Conservation (phyloP, 2,329 filamentous ascomycete genomes). For the Aplosporella prunicola region DNA sequence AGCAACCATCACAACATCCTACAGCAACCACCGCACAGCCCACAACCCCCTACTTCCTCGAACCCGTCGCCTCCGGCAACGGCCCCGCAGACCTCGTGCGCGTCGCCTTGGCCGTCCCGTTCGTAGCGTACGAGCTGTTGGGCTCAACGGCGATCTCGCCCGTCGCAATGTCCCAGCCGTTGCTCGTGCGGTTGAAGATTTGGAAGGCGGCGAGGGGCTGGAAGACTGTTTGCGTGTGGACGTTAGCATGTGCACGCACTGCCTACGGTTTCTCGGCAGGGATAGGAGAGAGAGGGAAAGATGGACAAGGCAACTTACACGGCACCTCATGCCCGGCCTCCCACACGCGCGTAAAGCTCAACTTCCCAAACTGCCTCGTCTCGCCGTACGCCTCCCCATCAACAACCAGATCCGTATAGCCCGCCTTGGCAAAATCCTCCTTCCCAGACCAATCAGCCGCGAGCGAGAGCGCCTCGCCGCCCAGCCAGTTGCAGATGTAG, state of each 20-base stretch:
- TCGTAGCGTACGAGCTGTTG: not conserved
- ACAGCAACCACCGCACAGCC: too few species aligned
- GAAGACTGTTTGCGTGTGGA: not conserved
- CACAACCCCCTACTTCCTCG: too few species aligned
- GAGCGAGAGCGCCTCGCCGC: conserved; percentile 1
- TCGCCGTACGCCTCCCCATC: conserved; percentile 53
- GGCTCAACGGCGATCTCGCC: conserved; percentile 25
- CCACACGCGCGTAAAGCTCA: conserved; percentile 43
- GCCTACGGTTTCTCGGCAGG: not conserved
- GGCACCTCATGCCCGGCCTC: conserved; percentile 45
- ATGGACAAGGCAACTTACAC: conserved; percentile 33
- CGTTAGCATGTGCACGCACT: not conserved
- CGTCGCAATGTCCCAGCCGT: conserved; percentile 41
- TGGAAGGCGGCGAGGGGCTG: conserved; percentile 42
- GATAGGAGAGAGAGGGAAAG: not conserved
- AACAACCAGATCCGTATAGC: conserved; percentile 61
- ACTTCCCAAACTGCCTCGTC: conserved; percentile 66
- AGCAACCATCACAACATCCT: too few species aligned
- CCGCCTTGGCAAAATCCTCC: conserved; percentile 50
- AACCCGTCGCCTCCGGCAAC: too few species aligned
- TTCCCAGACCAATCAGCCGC: conserved; percentile 38
- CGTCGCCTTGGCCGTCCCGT: not conserved
- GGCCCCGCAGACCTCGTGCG: conserved; percentile 1
- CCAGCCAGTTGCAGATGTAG: conserved; percentile 9
- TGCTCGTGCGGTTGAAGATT: conserved; percentile 41